Base-by-base conservation (phyloP, 805 yeast genomes). In the Barnettozyma salicaria region DNA sequence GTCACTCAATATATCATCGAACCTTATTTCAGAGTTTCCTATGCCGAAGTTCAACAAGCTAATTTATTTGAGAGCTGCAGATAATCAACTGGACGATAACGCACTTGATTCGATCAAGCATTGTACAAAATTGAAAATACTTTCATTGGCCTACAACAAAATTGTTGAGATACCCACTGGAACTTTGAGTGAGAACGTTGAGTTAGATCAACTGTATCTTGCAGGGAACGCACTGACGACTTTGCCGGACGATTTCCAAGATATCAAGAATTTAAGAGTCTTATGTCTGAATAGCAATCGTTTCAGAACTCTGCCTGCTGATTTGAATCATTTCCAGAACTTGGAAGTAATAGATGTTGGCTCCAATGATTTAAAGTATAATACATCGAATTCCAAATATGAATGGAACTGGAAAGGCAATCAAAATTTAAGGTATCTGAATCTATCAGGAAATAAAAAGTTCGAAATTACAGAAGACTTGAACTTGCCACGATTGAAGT, bases 391-490 rank as follows among this genome's bases (percentile, higher is more conserved):
- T 58, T 85, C 88, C 73, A 94, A 92, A 12, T 90, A 86, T 55
- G 98, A 92, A 57, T 92, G 97, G 97, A 92, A 87, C 60, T 92
- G 98, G 98, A 79, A 82, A 50, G 79, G 78, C 66, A 92, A 92
- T 55, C 66, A 72, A 37, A 75, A 77, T 28, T 66, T 92, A 58
- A 76, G 70, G 48, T 88, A 82, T 51, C 70, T 92, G 55, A 92
- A 90, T 57, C 80, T 92, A 40, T 87, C 97, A 0, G 97, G 97
- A 26, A 92, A 92, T 56, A 82, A 83, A 55, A 72, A 96, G 45
- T 76, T 92, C 45, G 97, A 92, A 55, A 89, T 92, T 50, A 83
- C 80, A 53, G 83, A 78, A 9, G 84, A 80, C 42, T 74, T 89
- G 52, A 89, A 88, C 42, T 64, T 92, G 53, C 78, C 81, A 35